These are phyloP conservation scores for Nemania diffusa DNA, from an alignment of 2,329 filamentous ascomycete species.

Conservation along the genomic window DNA sequence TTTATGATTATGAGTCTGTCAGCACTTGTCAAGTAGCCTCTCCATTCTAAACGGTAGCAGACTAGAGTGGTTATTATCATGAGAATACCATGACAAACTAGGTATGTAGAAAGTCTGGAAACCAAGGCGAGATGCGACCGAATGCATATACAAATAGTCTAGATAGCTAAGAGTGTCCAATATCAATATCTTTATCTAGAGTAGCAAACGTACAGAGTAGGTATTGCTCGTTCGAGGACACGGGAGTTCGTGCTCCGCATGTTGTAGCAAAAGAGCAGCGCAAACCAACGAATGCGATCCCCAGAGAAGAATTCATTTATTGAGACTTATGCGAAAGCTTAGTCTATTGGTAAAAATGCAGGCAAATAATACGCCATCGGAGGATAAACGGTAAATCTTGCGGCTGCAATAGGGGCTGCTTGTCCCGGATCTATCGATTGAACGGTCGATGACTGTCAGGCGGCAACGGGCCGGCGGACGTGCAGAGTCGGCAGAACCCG, in stretches of 20 bases:
- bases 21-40: neutral
- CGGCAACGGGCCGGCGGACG: neutral
- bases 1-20: neutral
- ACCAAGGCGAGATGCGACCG: neutral
- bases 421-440: no score
- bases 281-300: neutral
- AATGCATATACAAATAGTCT: neutral
- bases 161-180: neutral
- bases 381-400: conserved; percentile 21
- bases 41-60: neutral
- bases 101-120: neutral
- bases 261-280: neutral
- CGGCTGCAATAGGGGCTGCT: neutral
- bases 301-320: conserved; percentile 2
- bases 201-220: conserved; percentile 14
- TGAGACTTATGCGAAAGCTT: neutral
- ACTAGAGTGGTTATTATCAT: neutral
- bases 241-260: conserved; percentile 43
- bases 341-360: conserved; percentile 1
- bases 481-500: neutral
- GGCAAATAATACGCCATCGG: conserved; percentile 15
- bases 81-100: neutral
- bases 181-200: neutral
- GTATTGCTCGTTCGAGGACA: conserved; percentile 39
- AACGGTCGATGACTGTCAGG: neutral